A percentile compares a stretch with the other conserved stretches of the same genome.
phyloP scores from a whole-genome alignment of 495 filamentous ascomycete genomes.

The Wilcoxina mikolae region DNA sequence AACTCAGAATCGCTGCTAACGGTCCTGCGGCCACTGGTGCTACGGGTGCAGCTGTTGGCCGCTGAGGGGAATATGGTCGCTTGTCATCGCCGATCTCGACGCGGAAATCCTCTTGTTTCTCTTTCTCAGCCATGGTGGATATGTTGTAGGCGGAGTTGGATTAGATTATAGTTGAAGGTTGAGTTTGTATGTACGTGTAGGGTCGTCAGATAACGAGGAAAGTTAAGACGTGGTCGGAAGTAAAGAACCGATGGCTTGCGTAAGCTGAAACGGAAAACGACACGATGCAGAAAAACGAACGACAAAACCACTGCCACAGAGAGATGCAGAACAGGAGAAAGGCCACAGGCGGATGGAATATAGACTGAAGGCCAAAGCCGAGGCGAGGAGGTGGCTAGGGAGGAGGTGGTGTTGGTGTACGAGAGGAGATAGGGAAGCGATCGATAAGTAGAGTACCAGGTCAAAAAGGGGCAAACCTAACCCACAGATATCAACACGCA shows the following conservation, averaged over 20 bases:
- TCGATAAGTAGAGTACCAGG: no score
- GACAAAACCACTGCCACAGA: neutral
- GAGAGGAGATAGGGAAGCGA: no score
- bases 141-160: neutral
- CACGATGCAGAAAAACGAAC: slow-evolving; percentile 2
- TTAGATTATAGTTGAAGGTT: neutral
- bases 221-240: no score
- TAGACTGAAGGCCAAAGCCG: neutral
- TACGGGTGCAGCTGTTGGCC: slow-evolving; percentile 26
- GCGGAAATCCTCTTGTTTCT: slow-evolving; percentile 69
- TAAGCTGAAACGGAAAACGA: neutral
- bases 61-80: slow-evolving; percentile 37
- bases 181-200: neutral
- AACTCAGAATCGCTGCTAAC: slow-evolving; percentile 64
- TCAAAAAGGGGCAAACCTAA: no score
- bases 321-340: neutral
- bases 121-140: slow-evolving; percentile 52
- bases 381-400: neutral
- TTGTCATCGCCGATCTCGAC: slow-evolving; percentile 54
- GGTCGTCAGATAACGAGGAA: no score
- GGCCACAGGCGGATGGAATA: neutral
- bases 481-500: no score
- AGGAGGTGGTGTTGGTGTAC: neutral
- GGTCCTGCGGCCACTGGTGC: slow-evolving; percentile 50
- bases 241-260: neutral